These are phyloP conservation scores for Colletotrichum eleusines DNA, from an alignment of 2,329 filamentous ascomycete genomes.

Conservation along the genomic window DNA sequence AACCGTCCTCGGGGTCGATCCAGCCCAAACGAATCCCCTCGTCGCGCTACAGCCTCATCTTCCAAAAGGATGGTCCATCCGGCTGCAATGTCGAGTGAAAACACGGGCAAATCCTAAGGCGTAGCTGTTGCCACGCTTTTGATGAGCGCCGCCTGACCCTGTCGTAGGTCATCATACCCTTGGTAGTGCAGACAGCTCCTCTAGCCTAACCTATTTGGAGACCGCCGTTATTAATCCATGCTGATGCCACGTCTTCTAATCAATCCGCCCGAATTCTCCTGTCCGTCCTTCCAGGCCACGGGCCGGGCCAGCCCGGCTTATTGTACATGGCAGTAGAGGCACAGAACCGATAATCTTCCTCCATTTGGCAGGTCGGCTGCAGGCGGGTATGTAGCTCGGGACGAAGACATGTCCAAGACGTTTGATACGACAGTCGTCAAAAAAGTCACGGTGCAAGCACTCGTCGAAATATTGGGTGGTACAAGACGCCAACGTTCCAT, in stretches of 20 bases:
- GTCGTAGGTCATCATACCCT: constrained; percentile 4
- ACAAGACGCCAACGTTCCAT: background rate
- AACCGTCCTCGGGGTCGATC: background rate
- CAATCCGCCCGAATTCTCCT: constrained; percentile 4
- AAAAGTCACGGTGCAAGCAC: background rate
- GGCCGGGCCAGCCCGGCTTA: constrained; percentile 40
- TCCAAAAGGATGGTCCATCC: background rate
- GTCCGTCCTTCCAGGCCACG: constrained; percentile 18
- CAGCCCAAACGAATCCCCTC: too few relatives aligned
- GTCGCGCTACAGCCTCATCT: constrained; percentile 15
- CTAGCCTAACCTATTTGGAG: constrained; percentile 18
- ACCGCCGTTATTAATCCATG: constrained; percentile 4
- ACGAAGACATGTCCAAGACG: background rate
- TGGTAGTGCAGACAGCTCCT: constrained; percentile 23
- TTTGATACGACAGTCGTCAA: background rate
- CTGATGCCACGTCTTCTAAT: background rate
- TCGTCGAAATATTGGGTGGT: background rate
- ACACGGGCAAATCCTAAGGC: constrained; percentile 1
- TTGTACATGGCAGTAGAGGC: constrained; percentile 7
- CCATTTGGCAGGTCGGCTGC: constrained; percentile 20
- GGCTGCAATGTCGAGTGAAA: constrained; percentile 6
- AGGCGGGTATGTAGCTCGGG: background rate
- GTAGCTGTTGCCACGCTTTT: constrained; percentile 2
- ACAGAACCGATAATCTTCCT: constrained; percentile 21
- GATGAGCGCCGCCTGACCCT: constrained; percentile 8